Conservation (phyloP, 2,329 filamentous ascomycete genomes). For the Chaetomium sp. region DNA sequence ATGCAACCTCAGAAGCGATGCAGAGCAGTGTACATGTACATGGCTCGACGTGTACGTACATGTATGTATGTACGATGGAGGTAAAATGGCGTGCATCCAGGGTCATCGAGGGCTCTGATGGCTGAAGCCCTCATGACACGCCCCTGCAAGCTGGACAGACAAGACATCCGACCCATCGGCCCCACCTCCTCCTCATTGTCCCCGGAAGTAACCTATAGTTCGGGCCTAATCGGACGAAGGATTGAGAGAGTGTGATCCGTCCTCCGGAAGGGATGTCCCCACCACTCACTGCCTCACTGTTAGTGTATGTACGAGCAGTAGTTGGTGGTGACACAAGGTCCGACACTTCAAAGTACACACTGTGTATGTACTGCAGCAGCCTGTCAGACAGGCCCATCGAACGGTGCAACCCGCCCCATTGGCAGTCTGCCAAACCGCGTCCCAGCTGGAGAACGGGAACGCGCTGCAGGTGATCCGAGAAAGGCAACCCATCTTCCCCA, state of each 20-base stretch:
- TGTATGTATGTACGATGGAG: neutral
- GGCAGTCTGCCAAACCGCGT: slow-evolving; percentile 8
- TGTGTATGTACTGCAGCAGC: neutral
- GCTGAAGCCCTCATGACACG: neutral
- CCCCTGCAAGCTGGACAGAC: neutral
- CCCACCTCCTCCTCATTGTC: neutral
- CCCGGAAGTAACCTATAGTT: neutral
- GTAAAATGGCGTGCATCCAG: neutral
- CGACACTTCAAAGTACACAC: neutral
- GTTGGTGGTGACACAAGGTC: neutral
- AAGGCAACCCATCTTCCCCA: slow-evolving; percentile 21
- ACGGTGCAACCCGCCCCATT: slow-evolving; percentile 14
- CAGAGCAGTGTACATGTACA: neutral
- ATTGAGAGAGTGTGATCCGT: neutral
- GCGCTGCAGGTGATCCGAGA: slow-evolving; percentile 23
- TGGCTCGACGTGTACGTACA: neutral
- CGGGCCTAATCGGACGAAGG: neutral
- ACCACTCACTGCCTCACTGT: no score
- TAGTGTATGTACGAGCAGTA: no score
- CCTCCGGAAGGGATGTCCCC: neutral
- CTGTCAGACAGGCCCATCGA: neutral
- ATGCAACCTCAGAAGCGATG: neutral
- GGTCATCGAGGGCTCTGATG: neutral
- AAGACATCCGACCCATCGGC: neutral
- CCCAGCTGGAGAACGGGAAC: slow-evolving; percentile 21